Evolutionary conservation across 1,284 basidiomycete genomes (phyloP).

Genomic region (Mycena sp.): DNA sequence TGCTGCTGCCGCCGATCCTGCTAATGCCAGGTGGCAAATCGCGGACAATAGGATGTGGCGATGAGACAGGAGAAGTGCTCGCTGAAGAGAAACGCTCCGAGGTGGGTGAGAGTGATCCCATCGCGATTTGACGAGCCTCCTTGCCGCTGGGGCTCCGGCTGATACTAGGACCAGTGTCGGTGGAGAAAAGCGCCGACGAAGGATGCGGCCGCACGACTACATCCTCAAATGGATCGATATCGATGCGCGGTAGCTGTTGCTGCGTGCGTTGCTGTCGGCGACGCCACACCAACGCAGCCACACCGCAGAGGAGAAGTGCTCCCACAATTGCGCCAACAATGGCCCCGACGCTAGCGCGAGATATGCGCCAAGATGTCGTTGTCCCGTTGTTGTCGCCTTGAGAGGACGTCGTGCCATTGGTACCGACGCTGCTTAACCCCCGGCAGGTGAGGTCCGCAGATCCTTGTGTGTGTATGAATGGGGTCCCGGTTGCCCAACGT

Average conservation of each 20-base stretch:
- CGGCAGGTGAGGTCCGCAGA: not conserved
- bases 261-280: not conserved
- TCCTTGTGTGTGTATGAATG: not conserved
- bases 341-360: not conserved
- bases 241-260: not conserved
- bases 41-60: not conserved
- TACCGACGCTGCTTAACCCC: not conserved
- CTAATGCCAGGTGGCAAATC: not conserved
- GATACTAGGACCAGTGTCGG: not conserved
- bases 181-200: not conserved
- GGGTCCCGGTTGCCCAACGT: not conserved
- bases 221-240: constrained; percentile 1
- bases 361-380: not conserved
- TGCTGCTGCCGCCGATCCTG: too few species aligned
- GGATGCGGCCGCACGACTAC: not conserved
- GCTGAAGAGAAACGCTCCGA: not conserved
- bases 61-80: not conserved
- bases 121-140: not conserved
- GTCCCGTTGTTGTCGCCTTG: not conserved
- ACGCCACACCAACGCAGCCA: not conserved
- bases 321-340: not conserved
- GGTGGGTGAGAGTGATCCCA: not conserved
- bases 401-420: not conserved
- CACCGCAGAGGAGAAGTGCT: constrained; percentile 1
- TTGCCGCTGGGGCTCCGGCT: too few species aligned